Conservation (phyloP, 345 rosid genomes). For the Euphorbia tirucalli region DNA sequence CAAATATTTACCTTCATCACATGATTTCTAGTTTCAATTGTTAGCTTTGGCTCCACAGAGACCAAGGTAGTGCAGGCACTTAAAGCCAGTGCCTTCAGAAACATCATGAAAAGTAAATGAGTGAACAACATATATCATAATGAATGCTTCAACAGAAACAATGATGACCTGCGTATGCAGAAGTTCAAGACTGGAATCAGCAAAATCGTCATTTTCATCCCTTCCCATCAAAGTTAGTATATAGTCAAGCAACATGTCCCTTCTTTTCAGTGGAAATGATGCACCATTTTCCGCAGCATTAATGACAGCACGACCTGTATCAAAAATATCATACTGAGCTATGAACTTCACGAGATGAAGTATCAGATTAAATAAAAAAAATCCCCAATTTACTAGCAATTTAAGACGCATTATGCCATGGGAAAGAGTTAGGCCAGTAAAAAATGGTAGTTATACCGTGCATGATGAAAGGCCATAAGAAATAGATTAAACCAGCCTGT, state of each 20-base stretch:
- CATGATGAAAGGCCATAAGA: background rate
- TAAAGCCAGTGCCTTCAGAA: conserved; percentile 81
- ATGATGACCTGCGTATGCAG: conserved; percentile 67
- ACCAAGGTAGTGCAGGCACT: conserved; percentile 96
- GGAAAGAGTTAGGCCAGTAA: no score
- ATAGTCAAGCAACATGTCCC: conserved; percentile 85
- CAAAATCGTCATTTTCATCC: conserved; percentile 73
- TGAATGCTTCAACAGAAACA: background rate
- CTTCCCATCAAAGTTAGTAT: conserved; percentile 93
- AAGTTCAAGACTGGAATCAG: conserved; percentile 88
- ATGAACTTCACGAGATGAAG: conserved; percentile 11
- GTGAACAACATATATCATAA: background rate
- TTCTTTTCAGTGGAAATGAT: conserved; percentile 80
- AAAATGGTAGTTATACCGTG: no score
- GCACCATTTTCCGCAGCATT: conserved; percentile 89
- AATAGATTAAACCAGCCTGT: background rate
- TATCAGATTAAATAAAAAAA: conserved; percentile 12
- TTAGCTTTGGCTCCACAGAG: conserved; percentile 92
- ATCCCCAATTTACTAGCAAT: background rate
- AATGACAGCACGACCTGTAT: conserved; percentile 87
- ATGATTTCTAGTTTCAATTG: conserved; percentile 89
- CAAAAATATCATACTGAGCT: conserved; percentile 14
- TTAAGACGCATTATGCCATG: background rate
- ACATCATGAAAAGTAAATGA: conserved; percentile 18
- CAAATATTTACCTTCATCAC: conserved; percentile 69